Evolutionary conservation across 2,329 filamentous ascomycete genomes (phyloP).

Genomic region (Stemphylium lycopersici): DNA sequence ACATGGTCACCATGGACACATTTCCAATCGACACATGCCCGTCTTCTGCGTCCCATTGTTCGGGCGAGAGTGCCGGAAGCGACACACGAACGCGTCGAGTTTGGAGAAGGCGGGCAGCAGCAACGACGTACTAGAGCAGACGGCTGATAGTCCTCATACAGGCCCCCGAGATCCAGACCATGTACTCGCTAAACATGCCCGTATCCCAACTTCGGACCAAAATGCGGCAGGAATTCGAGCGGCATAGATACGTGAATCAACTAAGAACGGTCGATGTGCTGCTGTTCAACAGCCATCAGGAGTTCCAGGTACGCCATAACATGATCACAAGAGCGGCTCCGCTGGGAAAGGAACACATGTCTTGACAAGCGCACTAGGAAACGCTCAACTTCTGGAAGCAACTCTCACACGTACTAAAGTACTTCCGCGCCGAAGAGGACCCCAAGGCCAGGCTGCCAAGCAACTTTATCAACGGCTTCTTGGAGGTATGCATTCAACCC

Average conservation of each 20-base stretch:
- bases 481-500: constrained; percentile 73
- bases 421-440: constrained; percentile 89
- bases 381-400: constrained; percentile 99
- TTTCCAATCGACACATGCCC: too few species aligned
- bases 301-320: constrained; percentile 76
- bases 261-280: constrained; percentile 86
- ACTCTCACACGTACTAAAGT: constrained; percentile 91
- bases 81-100: neutral
- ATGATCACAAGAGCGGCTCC: neutral
- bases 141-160: constrained; percentile 50
- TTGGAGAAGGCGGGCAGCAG: neutral
- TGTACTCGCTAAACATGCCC: constrained; percentile 93
- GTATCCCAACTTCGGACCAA: constrained; percentile 88
- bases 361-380: constrained; percentile 65
- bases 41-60: too few species aligned
- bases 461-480: constrained; percentile 92
- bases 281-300: constrained; percentile 86
- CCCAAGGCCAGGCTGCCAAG: constrained; percentile 76
- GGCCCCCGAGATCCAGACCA: constrained; percentile 95
- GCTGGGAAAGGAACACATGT: neutral
- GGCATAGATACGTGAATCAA: constrained; percentile 91
- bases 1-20: neutral
- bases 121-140: neutral
- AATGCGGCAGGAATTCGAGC: constrained; percentile 95
- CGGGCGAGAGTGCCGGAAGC: too few species aligned